phyloP scores from a whole-genome alignment of 2,329 filamentous ascomycete species.

The Alternaria sp. region DNA sequence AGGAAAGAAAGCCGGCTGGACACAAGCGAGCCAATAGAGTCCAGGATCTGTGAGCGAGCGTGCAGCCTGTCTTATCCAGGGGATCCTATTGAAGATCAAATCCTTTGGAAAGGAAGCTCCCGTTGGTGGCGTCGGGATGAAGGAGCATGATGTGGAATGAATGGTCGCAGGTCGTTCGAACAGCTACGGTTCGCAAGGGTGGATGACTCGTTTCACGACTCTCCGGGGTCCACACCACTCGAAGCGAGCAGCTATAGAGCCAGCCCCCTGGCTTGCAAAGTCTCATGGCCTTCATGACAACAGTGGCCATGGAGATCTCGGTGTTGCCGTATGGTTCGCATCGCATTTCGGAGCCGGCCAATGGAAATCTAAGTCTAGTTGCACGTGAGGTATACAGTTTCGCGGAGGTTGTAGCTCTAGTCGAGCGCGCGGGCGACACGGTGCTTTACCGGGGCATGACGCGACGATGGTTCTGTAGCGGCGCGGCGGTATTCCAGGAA shows the following conservation, averaged over 20 bases:
- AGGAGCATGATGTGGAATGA: not conserved
- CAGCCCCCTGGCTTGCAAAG: constrained; percentile 5
- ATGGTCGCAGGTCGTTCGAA: not conserved
- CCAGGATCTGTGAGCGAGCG: not conserved
- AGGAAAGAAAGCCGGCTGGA: not conserved
- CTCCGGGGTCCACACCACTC: constrained; percentile 2
- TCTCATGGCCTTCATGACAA: constrained; percentile 7
- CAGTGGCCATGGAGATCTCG: constrained; percentile 4
- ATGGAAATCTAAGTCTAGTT: not conserved
- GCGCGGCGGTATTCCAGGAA: not conserved
- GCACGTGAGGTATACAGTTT: not conserved
- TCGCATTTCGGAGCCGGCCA: not conserved
- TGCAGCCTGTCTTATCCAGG: not conserved
- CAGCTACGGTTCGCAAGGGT: constrained; percentile 1
- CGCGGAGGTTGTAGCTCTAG: not conserved
- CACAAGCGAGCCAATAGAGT: not conserved
- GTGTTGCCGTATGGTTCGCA: constrained; percentile 16
- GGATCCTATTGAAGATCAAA: constrained; percentile 1
- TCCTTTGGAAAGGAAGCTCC: constrained; percentile 1
- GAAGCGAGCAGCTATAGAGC: constrained; percentile 8
- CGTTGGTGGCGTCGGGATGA: constrained; percentile 8
- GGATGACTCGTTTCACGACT: constrained; percentile 1
- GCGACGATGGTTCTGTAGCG: constrained; percentile 1
- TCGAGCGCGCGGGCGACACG: not conserved
- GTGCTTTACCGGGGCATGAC: constrained; percentile 1